Evolutionary conservation across 345 rosid species (phyloP).

Genomic region (Combretum micranthum): DNA sequence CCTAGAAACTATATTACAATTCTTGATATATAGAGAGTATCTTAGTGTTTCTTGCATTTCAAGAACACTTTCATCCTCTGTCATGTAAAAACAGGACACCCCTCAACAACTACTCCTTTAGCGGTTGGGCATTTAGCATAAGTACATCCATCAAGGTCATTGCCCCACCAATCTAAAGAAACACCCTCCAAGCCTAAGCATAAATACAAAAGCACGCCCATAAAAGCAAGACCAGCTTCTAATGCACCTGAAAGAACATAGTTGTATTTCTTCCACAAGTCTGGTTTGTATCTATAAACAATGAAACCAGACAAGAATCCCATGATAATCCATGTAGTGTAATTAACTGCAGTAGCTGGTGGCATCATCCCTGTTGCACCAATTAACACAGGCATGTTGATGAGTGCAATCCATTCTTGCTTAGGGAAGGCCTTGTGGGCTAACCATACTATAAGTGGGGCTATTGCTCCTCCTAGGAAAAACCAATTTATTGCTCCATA

Average conservation of each 20-base stretch:
- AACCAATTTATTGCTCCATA: slow-evolving; percentile 85
- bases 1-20: no score
- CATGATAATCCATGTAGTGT: slow-evolving; percentile 73
- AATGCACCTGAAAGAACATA: slow-evolving; percentile 88
- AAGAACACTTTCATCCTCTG: background rate
- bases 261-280: slow-evolving; percentile 78
- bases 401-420: slow-evolving; percentile 79
- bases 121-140: slow-evolving; percentile 88
- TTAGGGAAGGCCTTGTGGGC: slow-evolving; percentile 68
- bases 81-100: slow-evolving; percentile 61
- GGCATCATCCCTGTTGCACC: slow-evolving; percentile 90
- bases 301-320: slow-evolving; percentile 90
- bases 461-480: slow-evolving; percentile 75
- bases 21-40: no score
- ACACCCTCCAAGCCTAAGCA: slow-evolving; percentile 76
- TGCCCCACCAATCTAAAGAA: slow-evolving; percentile 88
- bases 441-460: slow-evolving; percentile 71
- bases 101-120: slow-evolving; percentile 48
- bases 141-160: slow-evolving; percentile 93
- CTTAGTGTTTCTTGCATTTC: no score
- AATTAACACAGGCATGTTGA: slow-evolving; percentile 86
- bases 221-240: slow-evolving; percentile 93
- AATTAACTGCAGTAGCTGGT: slow-evolving; percentile 97
- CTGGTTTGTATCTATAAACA: slow-evolving; percentile 64
- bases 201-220: slow-evolving; percentile 83